A percentile compares a stretch with the other conserved stretches of the same genome.
These are phyloP conservation scores for Hymenotorrendiella dingleyae DNA, from an alignment of 2,329 filamentous ascomycete genomes.

Conservation along the genomic window DNA sequence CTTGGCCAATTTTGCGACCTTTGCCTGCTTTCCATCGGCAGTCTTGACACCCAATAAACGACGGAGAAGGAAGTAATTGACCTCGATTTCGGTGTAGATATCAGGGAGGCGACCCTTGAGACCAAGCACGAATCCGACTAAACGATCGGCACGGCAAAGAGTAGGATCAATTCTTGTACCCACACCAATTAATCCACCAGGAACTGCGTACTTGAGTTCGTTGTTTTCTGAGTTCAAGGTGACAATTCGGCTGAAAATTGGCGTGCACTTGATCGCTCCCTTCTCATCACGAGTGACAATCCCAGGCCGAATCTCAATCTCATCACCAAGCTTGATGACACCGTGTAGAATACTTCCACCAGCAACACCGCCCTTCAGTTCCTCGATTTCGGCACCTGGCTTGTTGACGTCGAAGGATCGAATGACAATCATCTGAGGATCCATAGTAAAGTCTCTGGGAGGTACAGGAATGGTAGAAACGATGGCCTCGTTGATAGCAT, in stretches of 20 bases:
- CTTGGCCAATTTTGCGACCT: conserved; percentile 96
- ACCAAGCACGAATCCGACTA: conserved; percentile 95
- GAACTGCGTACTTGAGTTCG: conserved; percentile 96
- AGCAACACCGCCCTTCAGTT: conserved; percentile 96
- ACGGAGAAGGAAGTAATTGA: conserved; percentile 98
- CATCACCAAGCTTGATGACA: conserved; percentile 93
- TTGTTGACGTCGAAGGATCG: conserved; percentile 99
- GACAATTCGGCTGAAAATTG: conserved; percentile 92
- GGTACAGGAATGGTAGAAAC: conserved; percentile 94
- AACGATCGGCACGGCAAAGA: conserved; percentile 95
- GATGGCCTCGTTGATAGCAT: conserved; percentile 93
- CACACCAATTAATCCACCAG: conserved; percentile 95
- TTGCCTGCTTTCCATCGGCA: conserved; percentile 96
- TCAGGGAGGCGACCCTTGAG: conserved; percentile 89
- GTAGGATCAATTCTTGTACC: conserved; percentile 97
- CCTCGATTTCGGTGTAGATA: conserved; percentile 97
- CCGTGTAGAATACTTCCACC: conserved; percentile 95
- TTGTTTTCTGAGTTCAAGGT: conserved; percentile 97
- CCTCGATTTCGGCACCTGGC: conserved; percentile 96
- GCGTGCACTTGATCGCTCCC: conserved; percentile 91
- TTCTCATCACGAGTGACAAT: conserved; percentile 93
- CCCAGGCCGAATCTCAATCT: conserved; percentile 98
- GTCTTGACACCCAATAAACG: conserved; percentile 94
- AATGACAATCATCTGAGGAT: conserved; percentile 98
- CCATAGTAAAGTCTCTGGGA: conserved; percentile 79